A percentile compares a stretch with the other conserved stretches of the same genome.
Conservation (phyloP, 805 yeast genomes). For the Schizosaccharomyces octosporus region DNA sequence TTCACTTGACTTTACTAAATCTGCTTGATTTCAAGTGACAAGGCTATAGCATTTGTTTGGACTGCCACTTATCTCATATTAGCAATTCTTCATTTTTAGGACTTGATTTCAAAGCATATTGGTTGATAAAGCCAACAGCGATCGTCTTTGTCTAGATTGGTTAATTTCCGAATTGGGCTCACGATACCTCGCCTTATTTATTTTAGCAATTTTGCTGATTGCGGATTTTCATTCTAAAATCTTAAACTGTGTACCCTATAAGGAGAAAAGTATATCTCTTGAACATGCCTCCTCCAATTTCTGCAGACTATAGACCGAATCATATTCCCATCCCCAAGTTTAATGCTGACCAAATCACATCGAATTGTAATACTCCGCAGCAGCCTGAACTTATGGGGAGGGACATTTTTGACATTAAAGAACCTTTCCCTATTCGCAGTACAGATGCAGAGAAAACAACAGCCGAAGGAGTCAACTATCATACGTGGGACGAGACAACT, state of each 20-base stretch:
- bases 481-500: slow-evolving; percentile 59
- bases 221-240: too few relatives aligned
- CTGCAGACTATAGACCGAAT: background rate
- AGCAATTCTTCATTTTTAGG: too few relatives aligned
- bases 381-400: background rate
- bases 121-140: too few relatives aligned
- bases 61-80: too few relatives aligned
- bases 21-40: background rate
- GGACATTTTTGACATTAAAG: background rate
- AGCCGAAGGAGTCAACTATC: background rate
- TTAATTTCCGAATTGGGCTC: too few relatives aligned
- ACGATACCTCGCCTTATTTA: too few relatives aligned
- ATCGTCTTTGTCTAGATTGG: too few relatives aligned
- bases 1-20: background rate
- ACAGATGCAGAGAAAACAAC: background rate
- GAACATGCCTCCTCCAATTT: background rate
- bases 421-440: background rate
- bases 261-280: too few relatives aligned
- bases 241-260: too few relatives aligned
- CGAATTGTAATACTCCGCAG: background rate
- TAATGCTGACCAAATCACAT: background rate
- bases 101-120: too few relatives aligned
- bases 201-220: too few relatives aligned
- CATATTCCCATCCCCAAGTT: background rate
- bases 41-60: too few relatives aligned